Conservation (phyloP, 2,329 filamentous ascomycete species). For the Fusarium foetens region DNA sequence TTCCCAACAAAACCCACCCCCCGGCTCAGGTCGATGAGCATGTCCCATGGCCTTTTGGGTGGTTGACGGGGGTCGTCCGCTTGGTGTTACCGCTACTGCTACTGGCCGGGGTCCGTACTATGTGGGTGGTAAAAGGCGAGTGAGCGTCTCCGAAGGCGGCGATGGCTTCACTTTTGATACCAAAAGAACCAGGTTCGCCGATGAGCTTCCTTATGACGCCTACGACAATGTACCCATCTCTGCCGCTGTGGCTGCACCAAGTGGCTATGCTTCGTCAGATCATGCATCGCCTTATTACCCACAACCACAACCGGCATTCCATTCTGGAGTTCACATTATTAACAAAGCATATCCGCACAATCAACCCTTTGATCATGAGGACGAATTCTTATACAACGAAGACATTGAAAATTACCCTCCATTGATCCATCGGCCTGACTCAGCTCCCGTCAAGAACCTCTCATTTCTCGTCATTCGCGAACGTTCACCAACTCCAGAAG, state of each 20-base stretch:
- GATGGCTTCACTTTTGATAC: slow-evolving; percentile 41
- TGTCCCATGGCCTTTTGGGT: slow-evolving; percentile 56
- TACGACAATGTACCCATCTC: slow-evolving; percentile 17
- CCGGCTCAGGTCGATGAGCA: slow-evolving; percentile 44
- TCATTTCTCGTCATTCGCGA: slow-evolving; percentile 55
- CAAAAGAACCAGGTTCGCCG: slow-evolving; percentile 41
- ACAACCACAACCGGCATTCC: slow-evolving; percentile 3
- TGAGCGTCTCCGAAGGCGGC: slow-evolving; percentile 50
- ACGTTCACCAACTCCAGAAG: slow-evolving; percentile 42
- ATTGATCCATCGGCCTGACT: slow-evolving; percentile 33
- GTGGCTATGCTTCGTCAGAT: slow-evolving; percentile 7
- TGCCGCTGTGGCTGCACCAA: slow-evolving; percentile 13
- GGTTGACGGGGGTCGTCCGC: slow-evolving; percentile 48
- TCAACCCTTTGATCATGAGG: slow-evolving; percentile 12
- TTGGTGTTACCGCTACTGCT: slow-evolving; percentile 39
- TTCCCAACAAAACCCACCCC: slow-evolving; percentile 27
- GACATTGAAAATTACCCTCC: slow-evolving; percentile 27
- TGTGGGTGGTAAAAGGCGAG: slow-evolving; percentile 53
- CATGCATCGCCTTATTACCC: slow-evolving; percentile 1
- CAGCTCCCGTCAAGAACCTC: slow-evolving; percentile 47
- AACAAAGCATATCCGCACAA: slow-evolving; percentile 18
- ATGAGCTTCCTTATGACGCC: slow-evolving; percentile 25
- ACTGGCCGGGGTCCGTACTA: slow-evolving; percentile 43
- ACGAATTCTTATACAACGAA: slow-evolving; percentile 23
- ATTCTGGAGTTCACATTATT: slow-evolving; percentile 14